Evolutionary conservation across 2,329 filamentous ascomycete species (phyloP), one percentile per base, ranked within the genome.

Genomic region (Ceratocystis papillata): DNA sequence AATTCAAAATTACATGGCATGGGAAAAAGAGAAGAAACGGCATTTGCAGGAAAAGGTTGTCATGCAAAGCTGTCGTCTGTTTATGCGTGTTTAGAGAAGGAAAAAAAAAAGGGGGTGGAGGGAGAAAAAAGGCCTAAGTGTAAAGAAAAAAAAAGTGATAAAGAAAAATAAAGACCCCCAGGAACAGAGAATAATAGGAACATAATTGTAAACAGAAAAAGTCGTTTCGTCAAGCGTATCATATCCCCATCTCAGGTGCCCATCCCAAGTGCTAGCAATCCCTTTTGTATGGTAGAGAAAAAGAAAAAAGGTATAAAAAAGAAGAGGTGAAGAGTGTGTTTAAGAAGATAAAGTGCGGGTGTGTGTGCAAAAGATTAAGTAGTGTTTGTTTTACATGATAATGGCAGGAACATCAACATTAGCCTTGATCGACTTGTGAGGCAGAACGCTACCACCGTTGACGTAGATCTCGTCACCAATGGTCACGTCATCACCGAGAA

Each of bases 391-490:
- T 79, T 80, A 87, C 84, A 87, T 87, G 74, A 87, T 87, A 70
- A 87, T 86, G 68, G 84, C 83, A 28, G 84, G 84, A 33, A 83
- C 84, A 77, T 99, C 94, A 73, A 99, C 90, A 77, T 99, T 99
- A 73, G 87, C 85, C 84, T 97, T 97, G 83, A 99, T 97, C 76
- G 88, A 94, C 87, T 99, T 99, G 81, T 99, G 93, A 5, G 93
- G 93, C 70, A 99, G 81, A 69, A 99, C 88, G 72, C 89, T 95
- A 73, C 92, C 91, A 73, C 93, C 93, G 77, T 99, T 99, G 77
- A 96, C 94, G 77, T 97, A 96, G 71, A 99, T 91, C 79, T 99
- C 93, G 74, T 99, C 93, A 63, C 91, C 93, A 75, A 99, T 96
- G 68, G 90, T 96, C 65, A 99, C 93, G 75, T 99, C 93, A 78